Base-by-base conservation (phyloP, 1,284 basidiomycete genomes). In the Rhodofomes roseus region DNA sequence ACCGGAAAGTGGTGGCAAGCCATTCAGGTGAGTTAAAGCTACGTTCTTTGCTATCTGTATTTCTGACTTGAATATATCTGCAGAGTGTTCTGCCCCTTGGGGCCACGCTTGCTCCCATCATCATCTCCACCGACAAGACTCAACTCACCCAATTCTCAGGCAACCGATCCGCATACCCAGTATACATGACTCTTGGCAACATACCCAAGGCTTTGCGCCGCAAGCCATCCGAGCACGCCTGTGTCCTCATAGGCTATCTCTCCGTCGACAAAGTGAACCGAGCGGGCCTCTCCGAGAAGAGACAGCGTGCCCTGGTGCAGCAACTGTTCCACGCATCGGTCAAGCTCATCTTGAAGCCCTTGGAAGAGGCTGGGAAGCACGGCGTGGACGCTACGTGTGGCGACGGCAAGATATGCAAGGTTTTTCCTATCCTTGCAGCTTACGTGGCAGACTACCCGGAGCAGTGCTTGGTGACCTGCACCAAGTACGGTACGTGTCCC, bases 361-460 rank as follows among this genome's bases (percentile, higher is more conserved):
- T 70, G 1, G 29, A 56, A 2, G 52, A 62, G 16, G 65, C 67
- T 2, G 67, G 68, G 0, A 40, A 56, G 25, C 34, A 61, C 3
- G 70, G 70, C 0, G 59, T 72, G 0, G 29, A 62, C 8, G 66
- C 73, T 60, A 48, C 60, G 0, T 68, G 72, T 37, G 62, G 55
- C 0, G 66, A 74, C 62, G 63, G 65, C 0, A 16, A 1, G 0
- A 23, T 68, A 0, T 58, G 63, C 0, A 51, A 5, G 0, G 55
- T 72, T 22, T 68, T 55, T 23, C 67, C 69, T 6, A 56, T 71
- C 39, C 58, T 73, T 7, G 65, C 66, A 5, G 61, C 63, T 1
- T 71, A 70, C 54, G 36, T 71, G n/a, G 69, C 66, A 6, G 68
- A 73, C 48, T 62, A 65, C 52, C 71, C 41, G 14, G 55, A 56